A percentile compares a stretch with the other conserved stretches of the same genome.
phyloP scores from a whole-genome alignment of 768 basidiomycete species.

The Boletellus ananas region DNA sequence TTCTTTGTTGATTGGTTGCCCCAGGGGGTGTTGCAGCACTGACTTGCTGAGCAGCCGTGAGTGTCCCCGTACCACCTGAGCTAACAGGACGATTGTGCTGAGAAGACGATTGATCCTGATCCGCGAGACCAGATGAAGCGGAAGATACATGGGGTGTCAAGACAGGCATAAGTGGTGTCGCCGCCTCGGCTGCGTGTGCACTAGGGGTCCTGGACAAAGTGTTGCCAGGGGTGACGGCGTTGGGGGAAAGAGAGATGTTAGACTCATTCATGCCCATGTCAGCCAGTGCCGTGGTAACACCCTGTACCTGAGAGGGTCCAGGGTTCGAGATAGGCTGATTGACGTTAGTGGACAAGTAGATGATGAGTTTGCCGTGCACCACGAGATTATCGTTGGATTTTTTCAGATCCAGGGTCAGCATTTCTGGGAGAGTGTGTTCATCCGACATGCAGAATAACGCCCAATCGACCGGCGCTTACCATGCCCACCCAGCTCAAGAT shows the following conservation, averaged over 20 bases:
- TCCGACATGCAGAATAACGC: not conserved
- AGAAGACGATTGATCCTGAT: slow-evolving; percentile 26
- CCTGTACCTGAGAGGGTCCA: slow-evolving; percentile 68
- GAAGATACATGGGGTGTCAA: slow-evolving; percentile 33
- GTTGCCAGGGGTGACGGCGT: slow-evolving; percentile 33
- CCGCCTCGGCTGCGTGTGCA: slow-evolving; percentile 59
- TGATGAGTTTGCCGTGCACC: slow-evolving; percentile 96
- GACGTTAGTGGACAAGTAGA: slow-evolving; percentile 93
- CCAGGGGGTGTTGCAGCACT: slow-evolving; percentile 36
- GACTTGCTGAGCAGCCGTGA: slow-evolving; percentile 18
- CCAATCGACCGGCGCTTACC: slow-evolving; percentile 50
- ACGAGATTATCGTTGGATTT: slow-evolving; percentile 99
- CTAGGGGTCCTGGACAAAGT: slow-evolving; percentile 61
- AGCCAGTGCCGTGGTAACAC: slow-evolving; percentile 54
- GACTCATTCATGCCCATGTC: slow-evolving; percentile 61
- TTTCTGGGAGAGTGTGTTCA: slow-evolving; percentile 52
- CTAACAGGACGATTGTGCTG: slow-evolving; percentile 37
- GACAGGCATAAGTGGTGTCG: slow-evolving; percentile 40
- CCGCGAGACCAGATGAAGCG: slow-evolving; percentile 26
- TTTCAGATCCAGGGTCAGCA: slow-evolving; percentile 94
- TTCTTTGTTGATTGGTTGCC: slow-evolving; percentile 54
- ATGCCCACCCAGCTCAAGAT: slow-evolving; percentile 89
- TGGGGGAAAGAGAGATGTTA: slow-evolving; percentile 53
- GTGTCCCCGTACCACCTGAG: slow-evolving; percentile 24
- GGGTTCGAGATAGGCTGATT: slow-evolving; percentile 80